phyloP scores from a whole-genome alignment of 345 rosid genomes.

The Eucalyptus dawsonii region DNA sequence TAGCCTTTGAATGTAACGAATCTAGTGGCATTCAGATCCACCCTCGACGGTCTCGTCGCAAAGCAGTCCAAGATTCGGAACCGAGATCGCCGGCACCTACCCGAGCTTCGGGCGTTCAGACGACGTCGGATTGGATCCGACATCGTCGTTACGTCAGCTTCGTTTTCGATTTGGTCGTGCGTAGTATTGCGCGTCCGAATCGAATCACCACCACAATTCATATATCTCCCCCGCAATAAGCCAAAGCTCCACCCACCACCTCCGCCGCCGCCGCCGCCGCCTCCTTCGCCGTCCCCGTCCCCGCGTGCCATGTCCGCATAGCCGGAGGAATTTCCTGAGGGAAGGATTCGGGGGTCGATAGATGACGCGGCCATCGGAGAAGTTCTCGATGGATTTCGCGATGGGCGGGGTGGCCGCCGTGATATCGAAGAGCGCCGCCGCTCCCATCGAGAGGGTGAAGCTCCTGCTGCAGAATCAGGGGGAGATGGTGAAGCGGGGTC shows the following conservation, averaged over 20 bases:
- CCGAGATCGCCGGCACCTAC: background rate
- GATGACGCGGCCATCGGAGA: slow-evolving; percentile 29
- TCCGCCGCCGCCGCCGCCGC: accelerated
- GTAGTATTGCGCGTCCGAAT: background rate
- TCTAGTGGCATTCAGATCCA: background rate
- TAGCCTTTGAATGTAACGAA: background rate
- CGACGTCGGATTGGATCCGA: background rate
- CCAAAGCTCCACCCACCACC: background rate
- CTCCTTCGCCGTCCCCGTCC: background rate
- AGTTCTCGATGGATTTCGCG: slow-evolving; percentile 59
- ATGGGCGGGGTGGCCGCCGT: slow-evolving; percentile 82
- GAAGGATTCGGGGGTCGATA: background rate
- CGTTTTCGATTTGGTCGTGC: background rate
- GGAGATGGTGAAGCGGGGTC: slow-evolving; percentile 76
- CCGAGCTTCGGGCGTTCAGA: background rate
- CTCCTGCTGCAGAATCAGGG: slow-evolving; percentile 92
- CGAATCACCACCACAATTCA: background rate
- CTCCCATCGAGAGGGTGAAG: slow-evolving; percentile 93
- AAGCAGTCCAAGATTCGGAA: background rate
- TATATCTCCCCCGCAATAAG: background rate
- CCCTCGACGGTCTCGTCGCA: background rate
- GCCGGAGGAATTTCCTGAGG: background rate
- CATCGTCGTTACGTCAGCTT: background rate
- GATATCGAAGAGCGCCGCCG: slow-evolving; percentile 65
- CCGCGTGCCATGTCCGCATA: background rate